Conservation (phyloP, 2,329 filamentous ascomycete genomes). For the Thermothelomyces thermophilus region DNA sequence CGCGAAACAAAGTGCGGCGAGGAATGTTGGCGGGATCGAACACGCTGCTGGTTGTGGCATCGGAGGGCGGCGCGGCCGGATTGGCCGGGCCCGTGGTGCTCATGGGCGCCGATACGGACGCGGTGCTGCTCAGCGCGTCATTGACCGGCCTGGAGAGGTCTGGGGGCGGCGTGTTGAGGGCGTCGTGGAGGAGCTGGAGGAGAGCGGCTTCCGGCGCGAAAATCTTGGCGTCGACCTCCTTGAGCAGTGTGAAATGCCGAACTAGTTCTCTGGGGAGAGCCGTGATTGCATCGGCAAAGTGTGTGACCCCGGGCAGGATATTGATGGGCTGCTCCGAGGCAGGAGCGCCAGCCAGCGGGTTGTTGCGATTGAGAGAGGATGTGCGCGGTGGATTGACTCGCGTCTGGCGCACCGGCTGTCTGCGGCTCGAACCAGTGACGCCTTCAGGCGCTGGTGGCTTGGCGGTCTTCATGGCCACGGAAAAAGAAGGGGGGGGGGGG, state of each 20-base stretch:
- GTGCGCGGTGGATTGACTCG: conserved; percentile 57
- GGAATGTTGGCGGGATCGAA: conserved; percentile 54
- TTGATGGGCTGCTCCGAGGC: conserved; percentile 55
- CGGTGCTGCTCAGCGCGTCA: conserved; percentile 38
- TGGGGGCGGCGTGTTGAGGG: conserved; percentile 46
- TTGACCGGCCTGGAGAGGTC: conserved; percentile 38
- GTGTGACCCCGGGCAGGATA: conserved; percentile 59
- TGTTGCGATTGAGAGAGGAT: conserved; percentile 42
- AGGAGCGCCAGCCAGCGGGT: conserved; percentile 39
- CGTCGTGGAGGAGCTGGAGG: conserved; percentile 63
- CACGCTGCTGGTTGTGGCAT: conserved; percentile 38
- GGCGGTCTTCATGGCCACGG: conserved; percentile 47
- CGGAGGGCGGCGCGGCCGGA: conserved; percentile 33
- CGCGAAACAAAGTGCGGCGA: conserved; percentile 68
- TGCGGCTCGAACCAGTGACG: conserved; percentile 36
- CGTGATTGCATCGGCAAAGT: conserved; percentile 86
- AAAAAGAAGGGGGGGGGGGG: too few relatives aligned
- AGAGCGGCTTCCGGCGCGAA: conserved; percentile 81
- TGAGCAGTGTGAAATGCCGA: conserved; percentile 88
- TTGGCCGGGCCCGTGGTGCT: conserved; percentile 38
- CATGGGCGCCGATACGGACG: conserved; percentile 41
- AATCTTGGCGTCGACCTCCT: conserved; percentile 96
- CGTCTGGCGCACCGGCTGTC: conserved; percentile 59
- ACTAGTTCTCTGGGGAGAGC: conserved; percentile 92
- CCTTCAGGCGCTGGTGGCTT: conserved; percentile 39